Evolutionary conservation across 2,329 filamentous ascomycete genomes (phyloP).

Genomic region (Westerdykella ornata): DNA sequence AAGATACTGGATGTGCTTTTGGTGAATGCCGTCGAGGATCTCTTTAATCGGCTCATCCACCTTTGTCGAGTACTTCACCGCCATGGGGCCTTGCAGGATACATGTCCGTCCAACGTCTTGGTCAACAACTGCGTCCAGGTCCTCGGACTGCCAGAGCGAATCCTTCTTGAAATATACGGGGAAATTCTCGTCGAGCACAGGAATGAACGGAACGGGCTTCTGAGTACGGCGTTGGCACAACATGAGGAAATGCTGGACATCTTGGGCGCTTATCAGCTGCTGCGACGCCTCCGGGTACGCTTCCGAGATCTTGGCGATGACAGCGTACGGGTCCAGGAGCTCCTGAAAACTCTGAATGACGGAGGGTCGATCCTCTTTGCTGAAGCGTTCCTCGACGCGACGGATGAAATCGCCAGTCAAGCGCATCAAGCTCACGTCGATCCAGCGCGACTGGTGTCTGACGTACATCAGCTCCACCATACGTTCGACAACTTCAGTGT

Average conservation of each 20-base stretch:
- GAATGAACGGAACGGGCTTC: slow-evolving; percentile 96
- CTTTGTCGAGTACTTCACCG: slow-evolving; percentile 80
- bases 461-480: slow-evolving; percentile 45
- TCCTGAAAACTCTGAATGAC: slow-evolving; percentile 86
- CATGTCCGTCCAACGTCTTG: slow-evolving; percentile 95
- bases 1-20: slow-evolving; percentile 75
- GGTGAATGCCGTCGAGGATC: slow-evolving; percentile 85
- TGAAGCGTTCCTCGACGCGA: slow-evolving; percentile 94
- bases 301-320: slow-evolving; percentile 70
- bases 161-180: slow-evolving; percentile 99
- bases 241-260: slow-evolving; percentile 92
- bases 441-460: slow-evolving; percentile 42
- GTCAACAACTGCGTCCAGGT: slow-evolving; percentile 87
- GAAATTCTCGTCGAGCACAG: slow-evolving; percentile 91
- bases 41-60: slow-evolving; percentile 93
- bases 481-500: slow-evolving; percentile 41
- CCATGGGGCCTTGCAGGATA: slow-evolving; percentile 91
- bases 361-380: slow-evolving; percentile 66
- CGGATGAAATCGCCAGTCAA: slow-evolving; percentile 94
- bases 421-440: slow-evolving; percentile 62
- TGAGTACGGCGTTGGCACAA: slow-evolving; percentile 87
- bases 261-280: slow-evolving; percentile 96
- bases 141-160: slow-evolving; percentile 97
- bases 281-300: slow-evolving; percentile 79
- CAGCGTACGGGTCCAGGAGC: slow-evolving; percentile 71